These are phyloP conservation scores for Phytopythium helicoides DNA, from an alignment of 352 stramenopile species.

Conservation along the genomic window DNA sequence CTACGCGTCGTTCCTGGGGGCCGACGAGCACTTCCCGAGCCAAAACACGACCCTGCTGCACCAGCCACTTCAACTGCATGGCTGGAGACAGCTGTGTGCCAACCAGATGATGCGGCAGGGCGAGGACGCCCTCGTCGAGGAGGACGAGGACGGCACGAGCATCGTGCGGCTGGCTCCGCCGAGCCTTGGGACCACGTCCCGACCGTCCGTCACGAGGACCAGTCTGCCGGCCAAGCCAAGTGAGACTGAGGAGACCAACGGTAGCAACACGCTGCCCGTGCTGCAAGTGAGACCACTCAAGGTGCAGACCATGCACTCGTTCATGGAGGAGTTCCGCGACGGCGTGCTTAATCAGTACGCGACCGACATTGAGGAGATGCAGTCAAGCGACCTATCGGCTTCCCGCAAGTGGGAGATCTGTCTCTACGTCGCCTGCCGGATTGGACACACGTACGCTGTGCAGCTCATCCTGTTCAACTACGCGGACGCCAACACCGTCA, in stretches of 20 bases:
- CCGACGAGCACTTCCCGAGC: conserved; percentile 41
- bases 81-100: conserved; percentile 56
- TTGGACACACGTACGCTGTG: conserved; percentile 70
- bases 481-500: conserved; percentile 51
- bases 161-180: conserved; percentile 15
- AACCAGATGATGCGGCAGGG: conserved; percentile 44
- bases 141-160: conserved; percentile 11
- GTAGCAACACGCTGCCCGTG: conserved; percentile 25
- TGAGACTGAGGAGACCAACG: conserved; percentile 3
- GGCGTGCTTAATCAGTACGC: conserved; percentile 61
- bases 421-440: conserved; percentile 67
- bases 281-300: conserved; percentile 59
- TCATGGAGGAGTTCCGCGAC: conserved; percentile 81
- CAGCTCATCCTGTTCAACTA: conserved; percentile 79
- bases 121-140: conserved; percentile 15
- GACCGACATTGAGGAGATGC: conserved; percentile 58
- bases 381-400: conserved; percentile 37
- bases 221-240: not conserved
- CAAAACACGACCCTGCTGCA: conserved; percentile 23
- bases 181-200: conserved; percentile 6
- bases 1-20: conserved; percentile 52
- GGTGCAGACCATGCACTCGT: conserved; percentile 71
- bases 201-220: conserved; percentile 3
- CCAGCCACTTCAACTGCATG: conserved; percentile 39
- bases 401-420: conserved; percentile 70